Base-by-base conservation (phyloP, 352 stramenopile genomes). In the Phytopythium delawarense region DNA sequence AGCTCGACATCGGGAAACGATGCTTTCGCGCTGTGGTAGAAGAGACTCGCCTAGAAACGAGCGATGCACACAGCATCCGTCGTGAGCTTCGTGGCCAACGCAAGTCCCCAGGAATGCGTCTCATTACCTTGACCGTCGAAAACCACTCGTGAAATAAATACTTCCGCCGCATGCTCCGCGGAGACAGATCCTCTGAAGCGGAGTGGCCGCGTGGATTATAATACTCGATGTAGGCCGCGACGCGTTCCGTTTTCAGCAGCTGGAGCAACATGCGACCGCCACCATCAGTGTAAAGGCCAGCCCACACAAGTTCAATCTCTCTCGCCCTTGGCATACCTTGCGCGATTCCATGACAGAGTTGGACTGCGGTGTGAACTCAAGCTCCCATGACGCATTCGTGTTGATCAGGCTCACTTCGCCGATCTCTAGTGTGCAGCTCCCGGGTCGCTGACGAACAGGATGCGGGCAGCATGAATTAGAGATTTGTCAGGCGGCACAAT, bases 141-240 rank as follows among this genome's bases (percentile, higher is more conserved):
- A 73, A 73, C 87, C 87, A 96, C 40, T 92, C 84, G 60, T 96
- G 87, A 46, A 94, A 87, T 75, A 94, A 78, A 81, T 96, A 94
- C 62, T 81, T 76, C 64, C 77, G 72, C 16, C 59, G 64, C 44
- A 60, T 57, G 23, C 66, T 64, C 16, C 48, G 25, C 32, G 66
- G 39, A 13, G 21, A 20, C 21, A 37, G 23, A 20, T 57, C 58
- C 1, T 72, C 56, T 1, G 49, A 44, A 1, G 32, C 45, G 54
- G 7, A 37, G 18, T 39, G 23, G 25, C 39, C 61, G 20, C 54
- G 48, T 62, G 62, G 64, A 32, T 78, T 65, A 45, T 68, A 66
- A 56, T 85, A 91, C 57, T 91, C 82, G 59, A 94, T 78, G 56
- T 92, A 96, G 9, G 86, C 79, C 28, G 78, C 74, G 34, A 94